A percentile compares a stretch with the other conserved stretches of the same genome.
These are phyloP conservation scores for Speleostelium caveatum DNA, from an alignment of 78 protist genomes.

Conservation along the genomic window DNA sequence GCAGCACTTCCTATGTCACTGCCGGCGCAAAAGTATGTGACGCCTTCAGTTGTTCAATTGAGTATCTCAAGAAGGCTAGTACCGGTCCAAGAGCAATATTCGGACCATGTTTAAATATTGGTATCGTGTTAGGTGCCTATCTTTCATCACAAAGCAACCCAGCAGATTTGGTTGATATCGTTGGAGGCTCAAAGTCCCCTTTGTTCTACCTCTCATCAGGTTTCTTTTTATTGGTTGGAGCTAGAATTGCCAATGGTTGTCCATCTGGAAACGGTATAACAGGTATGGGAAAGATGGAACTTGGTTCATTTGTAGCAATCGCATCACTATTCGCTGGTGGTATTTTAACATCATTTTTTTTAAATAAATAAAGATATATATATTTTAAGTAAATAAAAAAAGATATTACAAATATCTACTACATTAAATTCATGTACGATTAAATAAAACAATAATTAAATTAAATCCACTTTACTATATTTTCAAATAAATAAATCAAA, in stretches of 20 bases:
- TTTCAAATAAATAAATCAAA: too few relatives aligned
- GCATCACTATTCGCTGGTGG: constrained; percentile 75
- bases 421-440: too few relatives aligned
- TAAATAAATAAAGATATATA: too few relatives aligned
- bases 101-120: constrained; percentile 37
- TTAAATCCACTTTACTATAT: too few relatives aligned
- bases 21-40: constrained; percentile 20
- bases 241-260: constrained; percentile 69
- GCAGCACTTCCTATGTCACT: constrained; percentile 31
- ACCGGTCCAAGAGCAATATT: background rate
- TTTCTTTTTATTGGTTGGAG: constrained; percentile 47
- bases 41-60: background rate
- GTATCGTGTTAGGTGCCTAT: constrained; percentile 56
- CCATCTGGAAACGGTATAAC: constrained; percentile 61
- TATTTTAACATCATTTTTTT: constrained; percentile 34
- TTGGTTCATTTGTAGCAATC: constrained; percentile 48
- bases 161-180: background rate
- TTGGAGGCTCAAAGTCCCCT: background rate
- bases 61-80: constrained; percentile 35
- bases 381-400: too few relatives aligned
- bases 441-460: too few relatives aligned
- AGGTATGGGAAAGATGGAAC: constrained; percentile 48
- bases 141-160: constrained; percentile 6
- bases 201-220: constrained; percentile 22
- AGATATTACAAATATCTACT: too few relatives aligned